Evolutionary conservation across 148 eudicot genomes (phyloP).

Genomic region (Rhododendron henanense): DNA sequence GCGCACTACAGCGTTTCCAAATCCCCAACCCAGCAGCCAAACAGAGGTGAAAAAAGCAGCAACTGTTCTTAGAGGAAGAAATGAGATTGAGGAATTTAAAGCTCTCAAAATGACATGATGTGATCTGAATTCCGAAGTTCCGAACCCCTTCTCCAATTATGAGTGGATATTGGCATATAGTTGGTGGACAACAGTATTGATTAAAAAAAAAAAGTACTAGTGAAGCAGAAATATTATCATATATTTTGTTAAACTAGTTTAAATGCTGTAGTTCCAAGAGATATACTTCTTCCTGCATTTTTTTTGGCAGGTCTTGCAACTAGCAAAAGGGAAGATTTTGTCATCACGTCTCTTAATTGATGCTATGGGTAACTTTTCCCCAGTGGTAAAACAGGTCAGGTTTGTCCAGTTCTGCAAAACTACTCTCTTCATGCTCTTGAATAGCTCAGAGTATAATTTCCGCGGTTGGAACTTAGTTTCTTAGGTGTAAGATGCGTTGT

Average conservation of each 20-base stretch:
- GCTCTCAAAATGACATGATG: neutral
- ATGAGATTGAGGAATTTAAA: neutral
- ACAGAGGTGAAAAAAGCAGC: neutral
- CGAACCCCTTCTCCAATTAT: neutral
- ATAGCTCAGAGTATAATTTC: neutral
- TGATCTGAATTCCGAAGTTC: neutral
- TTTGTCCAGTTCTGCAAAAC: neutral
- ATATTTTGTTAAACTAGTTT: neutral
- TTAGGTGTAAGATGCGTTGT: neutral
- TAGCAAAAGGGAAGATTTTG: conserved; percentile 58
- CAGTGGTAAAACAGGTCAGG: conserved; percentile 86
- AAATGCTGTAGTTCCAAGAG: neutral
- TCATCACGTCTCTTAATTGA: conserved; percentile 74
- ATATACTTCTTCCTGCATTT: neutral
- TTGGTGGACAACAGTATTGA: neutral
- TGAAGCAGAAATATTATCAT: neutral
- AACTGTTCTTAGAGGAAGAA: neutral
- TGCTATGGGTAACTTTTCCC: conserved; percentile 99
- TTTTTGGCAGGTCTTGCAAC: conserved; percentile 58
- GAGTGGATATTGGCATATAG: neutral
- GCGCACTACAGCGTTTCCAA: too few species aligned
- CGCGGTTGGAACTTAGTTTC: neutral
- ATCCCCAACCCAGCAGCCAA: neutral
- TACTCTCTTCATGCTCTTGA: neutral
- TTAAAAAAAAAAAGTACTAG: neutral